Evolutionary conservation across 2,329 filamentous ascomycete genomes (phyloP), one percentile per base, ranked within the genome.

Genomic region (Curvularia hawaiiensis): DNA sequence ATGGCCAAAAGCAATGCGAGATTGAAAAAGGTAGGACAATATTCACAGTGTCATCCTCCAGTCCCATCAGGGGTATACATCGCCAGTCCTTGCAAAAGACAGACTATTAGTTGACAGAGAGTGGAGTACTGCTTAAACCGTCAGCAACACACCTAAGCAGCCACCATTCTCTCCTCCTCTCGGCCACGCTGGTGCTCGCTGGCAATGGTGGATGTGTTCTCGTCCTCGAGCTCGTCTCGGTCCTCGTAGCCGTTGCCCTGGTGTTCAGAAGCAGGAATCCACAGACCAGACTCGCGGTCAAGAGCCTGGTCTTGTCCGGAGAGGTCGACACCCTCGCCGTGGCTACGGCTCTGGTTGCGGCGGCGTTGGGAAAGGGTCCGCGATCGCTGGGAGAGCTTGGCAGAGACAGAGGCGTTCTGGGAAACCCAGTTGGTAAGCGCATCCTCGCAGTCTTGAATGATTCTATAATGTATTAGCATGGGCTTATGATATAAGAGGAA

Each of bases 391-490:
- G 92, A 97, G 48, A 99, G 87, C 77, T 91, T 93, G 63, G 93
- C 89, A 55, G 85, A 90, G 67, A 99, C 92, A 45, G 91, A 89
- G 6, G 95, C 94, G 73, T 96, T 95, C 71, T 92, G 89, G 56
- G 88, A 85, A 39, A 98, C 92, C 95, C 95, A 99, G 83, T 97
- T 97, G 76, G 92, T 97, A 60, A 99, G 88, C 1, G 95, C 86
- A 75, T 98, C 93, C 80, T 99, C 95, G 78, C 95, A 99, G 79
- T 99, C 95, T 81, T 99, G 95, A 73, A 99, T 98, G 79, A 99
- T 98, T 63, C 90, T 83, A 45, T 58, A 28, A 12, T 33, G 26
- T 48, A 56, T 76, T 57, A 75, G 69, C 40, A 12, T 33, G 22
- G 50, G 26, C 20, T 39, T 7, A 3, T 16, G 22, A n/a, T 31